These are phyloP conservation scores for Fusarium nanum DNA, from an alignment of 2,329 filamentous ascomycete genomes.

Conservation along the genomic window DNA sequence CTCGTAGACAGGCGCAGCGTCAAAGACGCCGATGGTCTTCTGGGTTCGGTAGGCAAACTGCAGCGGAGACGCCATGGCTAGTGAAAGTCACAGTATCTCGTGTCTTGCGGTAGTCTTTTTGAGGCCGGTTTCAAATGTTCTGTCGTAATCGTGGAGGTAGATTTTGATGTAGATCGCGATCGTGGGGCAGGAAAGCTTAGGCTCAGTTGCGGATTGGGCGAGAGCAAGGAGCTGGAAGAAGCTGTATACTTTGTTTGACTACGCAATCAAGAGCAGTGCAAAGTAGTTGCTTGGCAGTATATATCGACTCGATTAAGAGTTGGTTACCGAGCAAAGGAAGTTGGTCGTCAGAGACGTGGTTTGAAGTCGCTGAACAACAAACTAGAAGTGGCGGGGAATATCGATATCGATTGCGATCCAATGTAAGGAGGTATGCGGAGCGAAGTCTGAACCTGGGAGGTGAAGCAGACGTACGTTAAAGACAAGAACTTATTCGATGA, in stretches of 20 bases:
- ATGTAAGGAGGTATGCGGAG: conserved; percentile 12
- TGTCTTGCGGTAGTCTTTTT: conserved; percentile 46
- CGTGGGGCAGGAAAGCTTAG: conserved; percentile 30
- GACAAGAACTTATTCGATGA: conserved; percentile 52
- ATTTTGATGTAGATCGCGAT: conserved; percentile 34
- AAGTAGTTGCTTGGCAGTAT: conserved; percentile 20
- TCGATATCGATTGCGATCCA: conserved; percentile 39
- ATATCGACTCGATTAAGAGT: conserved; percentile 6
- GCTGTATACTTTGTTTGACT: conserved; percentile 22
- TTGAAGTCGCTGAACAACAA: conserved; percentile 36
- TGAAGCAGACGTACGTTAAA: conserved; percentile 31
- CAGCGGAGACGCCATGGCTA: conserved; percentile 93
- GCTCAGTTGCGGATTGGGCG: conserved; percentile 32
- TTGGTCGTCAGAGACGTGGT: conserved; percentile 19
- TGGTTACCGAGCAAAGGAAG: conserved; percentile 21
- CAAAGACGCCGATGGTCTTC: conserved; percentile 94
- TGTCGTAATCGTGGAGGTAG: conserved; percentile 37
- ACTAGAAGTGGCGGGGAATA: conserved; percentile 29
- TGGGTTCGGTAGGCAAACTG: conserved; percentile 98
- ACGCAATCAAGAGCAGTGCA: conserved; percentile 39
- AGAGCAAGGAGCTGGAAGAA: conserved; percentile 28
- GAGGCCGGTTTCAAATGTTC: conserved; percentile 47
- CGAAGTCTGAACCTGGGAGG: conserved; percentile 38
- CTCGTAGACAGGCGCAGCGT: conserved; percentile 90
- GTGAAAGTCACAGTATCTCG: conserved; percentile 80